Conservation (phyloP, 2,329 filamentous ascomycete genomes). For the Chrysosporium queenslandicum region DNA sequence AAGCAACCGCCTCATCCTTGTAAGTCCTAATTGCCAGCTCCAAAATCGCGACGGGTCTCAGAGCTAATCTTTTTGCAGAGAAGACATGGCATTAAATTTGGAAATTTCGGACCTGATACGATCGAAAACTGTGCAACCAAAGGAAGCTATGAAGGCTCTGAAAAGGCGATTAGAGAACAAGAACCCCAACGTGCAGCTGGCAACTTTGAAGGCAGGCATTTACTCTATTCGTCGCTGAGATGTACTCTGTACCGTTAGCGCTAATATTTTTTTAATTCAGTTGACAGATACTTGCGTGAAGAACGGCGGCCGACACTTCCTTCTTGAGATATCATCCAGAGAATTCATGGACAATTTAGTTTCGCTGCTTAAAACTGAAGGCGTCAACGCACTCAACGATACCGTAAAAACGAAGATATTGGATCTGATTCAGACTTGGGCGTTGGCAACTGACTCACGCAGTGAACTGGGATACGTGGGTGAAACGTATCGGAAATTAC, state of each 20-base stretch:
- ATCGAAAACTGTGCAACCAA: conserved; percentile 93
- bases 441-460: conserved; percentile 74
- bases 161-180: conserved; percentile 92
- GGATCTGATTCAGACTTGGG: conserved; percentile 89
- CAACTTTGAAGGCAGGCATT: conserved; percentile 71
- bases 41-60: background rate
- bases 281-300: conserved; percentile 98
- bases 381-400: conserved; percentile 62
- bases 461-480: conserved; percentile 75
- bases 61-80: conserved; percentile 43
- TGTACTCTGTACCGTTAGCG: conserved; percentile 20
- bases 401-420: conserved; percentile 86
- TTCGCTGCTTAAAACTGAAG: conserved; percentile 75
- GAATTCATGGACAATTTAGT: conserved; percentile 98
- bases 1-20: conserved; percentile 88
- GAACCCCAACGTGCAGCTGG: conserved; percentile 94
- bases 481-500: conserved; percentile 73
- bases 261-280: conserved; percentile 34
- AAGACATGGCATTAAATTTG: conserved; percentile 93
- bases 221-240: background rate
- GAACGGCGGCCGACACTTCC: conserved; percentile 92
- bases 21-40: conserved; percentile 43
- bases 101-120: conserved; percentile 97
- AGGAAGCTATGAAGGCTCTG: conserved; percentile 93
- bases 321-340: conserved; percentile 85